Conservation (phyloP, 1,284 basidiomycete species). For the Ustilago bromivora region DNA sequence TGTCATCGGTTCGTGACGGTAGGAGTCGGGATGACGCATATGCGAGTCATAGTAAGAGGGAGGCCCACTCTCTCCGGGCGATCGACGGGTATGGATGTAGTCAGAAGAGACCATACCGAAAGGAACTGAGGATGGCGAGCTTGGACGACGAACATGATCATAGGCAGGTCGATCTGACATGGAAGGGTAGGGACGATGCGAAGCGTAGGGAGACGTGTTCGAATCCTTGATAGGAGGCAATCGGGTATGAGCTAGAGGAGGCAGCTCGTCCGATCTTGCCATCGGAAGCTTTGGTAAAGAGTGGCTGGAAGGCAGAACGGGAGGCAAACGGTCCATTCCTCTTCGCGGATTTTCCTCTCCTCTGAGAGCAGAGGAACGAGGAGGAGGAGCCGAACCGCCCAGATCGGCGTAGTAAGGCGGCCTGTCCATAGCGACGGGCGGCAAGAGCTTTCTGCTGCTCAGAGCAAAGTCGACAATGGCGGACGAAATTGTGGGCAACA, state of each 20-base stretch:
- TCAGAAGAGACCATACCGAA: slow-evolving; percentile 44
- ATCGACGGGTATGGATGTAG: slow-evolving; percentile 24
- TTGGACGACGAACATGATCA: slow-evolving; percentile 19
- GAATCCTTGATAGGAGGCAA: slow-evolving; percentile 38
- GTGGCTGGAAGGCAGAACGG: slow-evolving; percentile 25
- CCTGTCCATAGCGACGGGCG: slow-evolving; percentile 40
- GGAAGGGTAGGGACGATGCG: slow-evolving; percentile 28
- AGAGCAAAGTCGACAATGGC: slow-evolving; percentile 29
- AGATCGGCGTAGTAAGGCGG: slow-evolving; percentile 31
- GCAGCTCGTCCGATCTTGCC: slow-evolving; percentile 17
- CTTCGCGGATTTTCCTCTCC: slow-evolving; percentile 15
- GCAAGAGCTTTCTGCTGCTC: slow-evolving; percentile 45
- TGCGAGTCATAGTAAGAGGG: slow-evolving; percentile 17
- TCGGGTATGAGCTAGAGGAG: slow-evolving; percentile 10
- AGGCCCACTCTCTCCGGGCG: slow-evolving; percentile 19
- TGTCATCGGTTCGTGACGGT: slow-evolving; percentile 22
- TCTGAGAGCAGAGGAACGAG: slow-evolving; percentile 11
- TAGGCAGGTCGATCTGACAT: slow-evolving; percentile 17
- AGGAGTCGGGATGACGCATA: slow-evolving; percentile 19
- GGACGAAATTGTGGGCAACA: slow-evolving; percentile 50
- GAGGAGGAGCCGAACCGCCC: slow-evolving; percentile 18
- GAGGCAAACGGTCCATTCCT: slow-evolving; percentile 27
- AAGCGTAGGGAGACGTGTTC: slow-evolving; percentile 5
- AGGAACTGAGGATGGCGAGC: slow-evolving; percentile 23
- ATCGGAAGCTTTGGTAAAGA: slow-evolving; percentile 19